Evolutionary conservation across 768 basidiomycete species (phyloP).

Genomic region (Naganishia kalamii): DNA sequence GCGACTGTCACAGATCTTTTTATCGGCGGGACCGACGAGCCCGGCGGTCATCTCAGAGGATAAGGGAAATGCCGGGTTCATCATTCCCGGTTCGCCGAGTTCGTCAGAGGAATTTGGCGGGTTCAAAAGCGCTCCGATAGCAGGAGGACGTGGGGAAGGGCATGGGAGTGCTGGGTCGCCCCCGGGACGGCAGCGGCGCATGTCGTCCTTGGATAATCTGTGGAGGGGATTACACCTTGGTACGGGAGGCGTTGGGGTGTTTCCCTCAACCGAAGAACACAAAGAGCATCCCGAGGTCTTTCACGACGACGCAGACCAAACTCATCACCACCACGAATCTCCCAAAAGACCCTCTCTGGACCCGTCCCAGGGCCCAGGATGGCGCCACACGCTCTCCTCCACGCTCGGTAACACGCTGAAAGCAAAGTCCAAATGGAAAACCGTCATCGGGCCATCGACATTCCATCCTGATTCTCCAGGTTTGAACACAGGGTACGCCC

Average conservation of each 20-base stretch:
- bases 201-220: background rate
- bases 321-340: background rate
- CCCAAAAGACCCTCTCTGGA: background rate
- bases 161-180: background rate
- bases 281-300: background rate
- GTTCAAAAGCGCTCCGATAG: background rate
- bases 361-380: background rate
- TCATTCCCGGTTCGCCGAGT: background rate
- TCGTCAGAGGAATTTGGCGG: slow-evolving; percentile 1
- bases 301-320: background rate
- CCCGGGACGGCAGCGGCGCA: background rate
- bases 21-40: background rate
- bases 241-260: background rate
- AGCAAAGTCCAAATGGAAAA: slow-evolving; percentile 41
- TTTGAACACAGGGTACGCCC: background rate
- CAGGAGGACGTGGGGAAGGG: background rate
- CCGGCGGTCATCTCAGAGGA: background rate
- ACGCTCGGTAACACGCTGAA: slow-evolving; percentile 30
- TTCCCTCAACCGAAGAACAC: background rate
- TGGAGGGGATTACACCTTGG: background rate
- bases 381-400: background rate
- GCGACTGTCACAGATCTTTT: slow-evolving; percentile 1
- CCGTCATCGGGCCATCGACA: slow-evolving; percentile 26
- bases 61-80: background rate
- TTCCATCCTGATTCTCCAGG: slow-evolving; percentile 3